Evolutionary conservation across 116 monocot species (phyloP), one percentile per base, ranked within the genome.

Genomic region (Posidonia oceanica): DNA sequence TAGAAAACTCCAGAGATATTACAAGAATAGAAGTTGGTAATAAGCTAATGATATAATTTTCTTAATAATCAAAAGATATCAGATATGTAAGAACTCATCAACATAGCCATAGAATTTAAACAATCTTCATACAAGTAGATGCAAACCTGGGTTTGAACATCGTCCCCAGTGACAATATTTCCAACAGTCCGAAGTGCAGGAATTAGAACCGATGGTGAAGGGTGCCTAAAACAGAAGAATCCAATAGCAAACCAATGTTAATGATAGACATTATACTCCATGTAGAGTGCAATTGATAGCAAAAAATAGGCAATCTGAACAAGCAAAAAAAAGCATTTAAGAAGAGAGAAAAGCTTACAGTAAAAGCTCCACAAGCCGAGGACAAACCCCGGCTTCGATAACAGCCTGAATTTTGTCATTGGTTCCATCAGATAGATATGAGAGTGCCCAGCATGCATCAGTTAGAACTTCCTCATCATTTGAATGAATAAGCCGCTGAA

Each of bases 371-470:
- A 91, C 84, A 72, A 91, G 84, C 18, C 90, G 73, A 68, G 80
- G 78, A 57, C 88, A 88, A 39, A 84, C 88, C 7, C 82, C 88
- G 60, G 88, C 66, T 72, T 86, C 88, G 76, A 92, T 85, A 37
- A 92, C 88, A 74, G 86, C 79, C 78, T 92, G 88, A 59, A 88
- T 88, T 71, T 88, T 92, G 59, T 88, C 88, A 65, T 80, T 85
- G 20, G 78, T 80, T 16, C 86, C 88, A 70, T 88, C 83, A 67
- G 86, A 92, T 39, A 92, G 39, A 67, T 88, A 83, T 18, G 88
- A 88, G 13, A 92, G 76, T 16, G 88, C 88, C 92, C 92, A 88
- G 61, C 88, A 93, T 39, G 88, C 84, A 86, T 88, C 88, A 54
- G 86, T 88, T 15, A 93, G 80, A 55, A 93, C 81, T 75, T 88